phyloP scores from a whole-genome alignment of 345 rosid genomes.

The Kernera saxatilis region DNA sequence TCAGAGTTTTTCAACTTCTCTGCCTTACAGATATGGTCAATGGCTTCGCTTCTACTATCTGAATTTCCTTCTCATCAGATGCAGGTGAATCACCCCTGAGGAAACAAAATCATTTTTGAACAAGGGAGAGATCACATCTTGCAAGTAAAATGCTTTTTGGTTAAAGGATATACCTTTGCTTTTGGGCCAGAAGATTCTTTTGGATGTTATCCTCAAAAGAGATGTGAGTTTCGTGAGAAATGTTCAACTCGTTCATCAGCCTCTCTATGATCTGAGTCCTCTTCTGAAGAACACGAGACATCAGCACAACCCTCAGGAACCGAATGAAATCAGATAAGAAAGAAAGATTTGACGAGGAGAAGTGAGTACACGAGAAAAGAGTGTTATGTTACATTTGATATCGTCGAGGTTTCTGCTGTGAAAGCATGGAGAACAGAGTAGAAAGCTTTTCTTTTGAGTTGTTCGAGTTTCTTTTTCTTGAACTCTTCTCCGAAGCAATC shows the following conservation, averaged over 20 bases:
- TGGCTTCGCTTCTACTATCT: neutral
- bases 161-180: neutral
- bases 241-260: slow-evolving; percentile 2
- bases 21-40: neutral
- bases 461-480: neutral
- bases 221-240: neutral
- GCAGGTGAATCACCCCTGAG: neutral
- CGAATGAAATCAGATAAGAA: neutral
- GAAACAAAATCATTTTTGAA: neutral
- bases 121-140: neutral
- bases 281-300: neutral
- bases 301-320: neutral
- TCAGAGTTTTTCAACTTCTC: neutral
- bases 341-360: neutral
- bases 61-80: neutral
- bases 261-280: neutral
- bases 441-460: neutral
- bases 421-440: slow-evolving; percentile 15
- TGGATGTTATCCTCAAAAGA: neutral
- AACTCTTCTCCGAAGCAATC: neutral
- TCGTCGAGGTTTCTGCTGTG: neutral
- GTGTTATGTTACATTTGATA: neutral
- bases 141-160: neutral
- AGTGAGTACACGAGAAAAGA: neutral
- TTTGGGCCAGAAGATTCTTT: neutral